Percentiles rank a stretch among this genome's conserved stretches.
These are phyloP conservation scores for Cucumis melo DNA, from an alignment of 306 rosid species.

Conservation along the genomic window DNA sequence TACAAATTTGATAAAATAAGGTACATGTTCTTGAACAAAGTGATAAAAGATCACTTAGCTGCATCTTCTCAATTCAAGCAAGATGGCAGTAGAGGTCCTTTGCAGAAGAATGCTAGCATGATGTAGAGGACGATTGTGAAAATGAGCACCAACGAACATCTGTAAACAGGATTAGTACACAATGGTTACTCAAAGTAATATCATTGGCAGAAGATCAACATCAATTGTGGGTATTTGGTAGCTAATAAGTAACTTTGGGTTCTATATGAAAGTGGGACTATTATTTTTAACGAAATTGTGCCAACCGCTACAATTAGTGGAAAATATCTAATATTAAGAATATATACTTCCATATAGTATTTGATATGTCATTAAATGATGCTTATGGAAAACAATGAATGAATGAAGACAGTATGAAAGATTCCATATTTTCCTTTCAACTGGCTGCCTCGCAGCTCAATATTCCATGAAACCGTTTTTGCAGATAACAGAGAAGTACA, in stretches of 20 bases:
- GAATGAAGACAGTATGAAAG: too few relatives aligned
- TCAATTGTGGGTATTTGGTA: not conserved
- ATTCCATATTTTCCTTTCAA: too few relatives aligned
- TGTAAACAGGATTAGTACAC: not conserved
- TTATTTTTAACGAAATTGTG: too few relatives aligned
- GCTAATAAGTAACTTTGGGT: not conserved
- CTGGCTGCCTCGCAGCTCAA: not conserved
- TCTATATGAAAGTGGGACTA: not conserved
- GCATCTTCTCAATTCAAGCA: conserved; percentile 21
- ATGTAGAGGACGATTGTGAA: conserved; percentile 11
- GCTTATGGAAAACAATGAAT: too few relatives aligned
- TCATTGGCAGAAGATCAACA: not conserved
- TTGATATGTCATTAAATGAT: too few relatives aligned
- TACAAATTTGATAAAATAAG: not conserved
- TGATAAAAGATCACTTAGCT: not conserved
- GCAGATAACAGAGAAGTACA: not conserved
- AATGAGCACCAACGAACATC: conserved; percentile 8
- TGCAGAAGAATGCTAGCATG: conserved; percentile 7
- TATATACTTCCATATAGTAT: too few relatives aligned
- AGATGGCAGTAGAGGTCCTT: conserved; percentile 25
- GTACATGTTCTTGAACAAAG: not conserved
- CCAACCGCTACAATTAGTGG: too few relatives aligned
- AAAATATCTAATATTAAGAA: too few relatives aligned
- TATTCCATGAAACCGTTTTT: not conserved
- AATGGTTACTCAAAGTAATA: not conserved